Evolutionary conservation across 208 protist species (phyloP), one percentile per base, ranked within the genome.

Genomic region (Phytomonas sp.): DNA sequence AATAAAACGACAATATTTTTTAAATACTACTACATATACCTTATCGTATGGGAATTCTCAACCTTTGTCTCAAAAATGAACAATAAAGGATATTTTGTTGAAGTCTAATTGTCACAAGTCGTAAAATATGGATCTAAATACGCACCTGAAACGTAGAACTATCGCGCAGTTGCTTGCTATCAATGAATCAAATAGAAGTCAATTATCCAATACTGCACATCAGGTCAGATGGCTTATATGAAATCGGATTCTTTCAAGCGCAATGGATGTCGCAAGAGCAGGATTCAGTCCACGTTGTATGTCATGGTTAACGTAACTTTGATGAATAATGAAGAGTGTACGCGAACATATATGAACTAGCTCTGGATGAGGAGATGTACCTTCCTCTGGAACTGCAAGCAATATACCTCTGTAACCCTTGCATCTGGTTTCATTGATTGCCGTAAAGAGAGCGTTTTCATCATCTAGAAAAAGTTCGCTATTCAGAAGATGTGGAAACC

Each of bases 261-360:
- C 80, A 45, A 92, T 81, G 0, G 86, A 82, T 29, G 83, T 89
- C 4, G 82, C 75, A 40, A 92, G 78, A 1, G 82, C 85, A 26
- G 79, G 79, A 45, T 87, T 92, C 4, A 94, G 77, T 0, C 88
- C 88, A 16, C 88, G 74, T 33, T 94, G 88, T 12, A 83, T 73
- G 12, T 70, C 26, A 2, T 56, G 63, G 4, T 80, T 63, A 10
- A 92, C 60, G 4, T 69, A 71, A 12, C 66, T 65, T 19, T 86
- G 88, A 37, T 83, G 73, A 4, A 64, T 66, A 36, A 90, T 60
- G 64, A 79, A 84, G 1, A 84, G 76, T 5, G 87, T 73, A 1
- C 79, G 67, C 26, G 70, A 72, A 31, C 73, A 69, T 33, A 75
- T 29, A 23, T 69, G 29, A 2, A 72, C 72, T 3, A 92, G 63